Base-by-base conservation (phyloP, 176 grass and related monocot species). In the Oryza meridionalis region DNA sequence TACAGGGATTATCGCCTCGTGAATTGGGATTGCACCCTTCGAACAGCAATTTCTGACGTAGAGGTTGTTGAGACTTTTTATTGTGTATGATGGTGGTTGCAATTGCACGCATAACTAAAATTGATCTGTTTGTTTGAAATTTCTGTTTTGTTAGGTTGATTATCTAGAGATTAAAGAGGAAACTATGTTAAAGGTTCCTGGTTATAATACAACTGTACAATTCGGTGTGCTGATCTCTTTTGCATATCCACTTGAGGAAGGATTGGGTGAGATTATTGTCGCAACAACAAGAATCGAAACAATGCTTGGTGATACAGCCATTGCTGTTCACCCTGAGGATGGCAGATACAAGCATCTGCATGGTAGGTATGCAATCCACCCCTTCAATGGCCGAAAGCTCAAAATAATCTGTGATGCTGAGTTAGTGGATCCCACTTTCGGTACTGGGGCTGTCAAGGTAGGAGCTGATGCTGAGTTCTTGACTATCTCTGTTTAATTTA, bases 1-100 rank as follows among this genome's bases (percentile, higher is more conserved):
- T 61, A 22, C 55, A 61, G 55, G 55, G 93, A 88, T 85, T 82
- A 96, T 84, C 90, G 88, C 45, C 88, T 92, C 35, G 93, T 96
- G 16, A 96, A 96, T 82, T 96, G 93, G 93, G 93, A 96, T 85
- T 96, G 93, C 88, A 96, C 88, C 35, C 67, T 96, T 67, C 88
- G 86, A 76, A 96, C 90, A 35, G 93, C 93, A 82, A 91, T 96
- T 79, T 96, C 93, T 42, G 90, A 92, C 82, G 92, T 96, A 53
- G 93, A 61, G 55, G 55, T 61, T 61, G 55, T 61, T 22, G 21
- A 61, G 55, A 22, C 55, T 9, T 61, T 61, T 61, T 22, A 61
- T 61, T 61, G 6, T 22, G 19, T 9, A 22, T 61, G 55, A 61
- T 61, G 55, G 17, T 21, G 55, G 21, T 22, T 61, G 42, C 21